Conservation (phyloP, 1,284 basidiomycete species). For the Apiotrichum montevideense region DNA sequence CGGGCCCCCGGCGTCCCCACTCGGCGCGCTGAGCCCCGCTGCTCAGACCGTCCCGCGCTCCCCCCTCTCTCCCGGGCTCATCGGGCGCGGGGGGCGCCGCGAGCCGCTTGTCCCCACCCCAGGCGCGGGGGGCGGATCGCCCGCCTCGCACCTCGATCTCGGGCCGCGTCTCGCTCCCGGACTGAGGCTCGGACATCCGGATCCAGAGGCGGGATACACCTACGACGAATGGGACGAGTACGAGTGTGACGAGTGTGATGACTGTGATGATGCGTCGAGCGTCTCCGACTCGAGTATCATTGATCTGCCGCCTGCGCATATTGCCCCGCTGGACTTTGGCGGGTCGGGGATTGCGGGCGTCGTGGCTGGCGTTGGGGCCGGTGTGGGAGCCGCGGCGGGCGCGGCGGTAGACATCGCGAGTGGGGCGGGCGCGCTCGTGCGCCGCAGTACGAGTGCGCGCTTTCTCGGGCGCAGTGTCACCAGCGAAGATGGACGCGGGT, state of each 20-base stretch:
- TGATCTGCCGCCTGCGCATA: constrained; percentile 13
- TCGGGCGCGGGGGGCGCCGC: not conserved
- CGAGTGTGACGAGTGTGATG: not conserved
- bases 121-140: not conserved
- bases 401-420: not conserved
- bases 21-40: too few relatives aligned
- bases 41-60: not conserved
- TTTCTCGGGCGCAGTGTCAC: constrained; percentile 1
- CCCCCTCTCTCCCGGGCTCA: constrained; percentile 1
- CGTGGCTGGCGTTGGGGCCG: not conserved
- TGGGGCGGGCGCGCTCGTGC: constrained; percentile 1
- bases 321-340: constrained; percentile 5
- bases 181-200: not conserved
- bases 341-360: not conserved
- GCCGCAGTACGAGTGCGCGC: constrained; percentile 2
- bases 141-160: not conserved
- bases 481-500: not conserved
- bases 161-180: not conserved
- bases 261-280: not conserved
- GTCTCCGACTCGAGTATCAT: constrained; percentile 14
- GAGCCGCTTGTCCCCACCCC: not conserved
- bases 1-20: constrained; percentile 4
- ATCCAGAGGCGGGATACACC: not conserved
- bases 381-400: not conserved
- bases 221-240: not conserved